Base-by-base conservation (phyloP, 306 rosid genomes). In the Pueraria montana region DNA sequence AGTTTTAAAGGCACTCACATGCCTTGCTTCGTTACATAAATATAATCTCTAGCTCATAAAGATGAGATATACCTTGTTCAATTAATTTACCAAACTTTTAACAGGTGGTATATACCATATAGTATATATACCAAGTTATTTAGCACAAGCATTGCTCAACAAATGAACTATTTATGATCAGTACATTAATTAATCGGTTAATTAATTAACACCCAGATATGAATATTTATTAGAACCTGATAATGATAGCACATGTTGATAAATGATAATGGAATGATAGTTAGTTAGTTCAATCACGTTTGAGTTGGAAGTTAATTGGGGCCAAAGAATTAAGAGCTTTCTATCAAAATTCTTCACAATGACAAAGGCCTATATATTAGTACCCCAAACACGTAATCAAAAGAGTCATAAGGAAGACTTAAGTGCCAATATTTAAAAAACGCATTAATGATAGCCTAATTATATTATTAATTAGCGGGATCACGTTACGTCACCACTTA, bases 1-100 rank as follows among this genome's bases (percentile, higher is more conserved):
- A 13, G 86, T 67, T 86, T 67, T 79, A 43, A 79, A 82, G 76
- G 79, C 82, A 6, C 3, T 59, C 86, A 74, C 89, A 82, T 86
- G 89, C 40, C 68, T 74, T 74, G 78, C 48, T 82, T 74, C 46
- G 17, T 23, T 56, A 10, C 16, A 52, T 46, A 30, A 30, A 30
- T 30, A 30, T 30, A 72, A 12, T 40, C 30, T 62, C 21, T 17
- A 23, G 63, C 23, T 20, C 73, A 53, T 55, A n/a, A 5, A 49
- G 7, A 32, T 26, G 18, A 42, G n/a, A 70, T 23, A 13, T 17
- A n/a, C 17, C 65, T 40, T 30, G 34, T 45, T 26, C 70, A 50
- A 50, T 82, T 68, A 36, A 56, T 72, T 82, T 18, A 34, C 20
- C 63, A 43, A 40, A 18, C 59, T 59, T 20, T 59, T 20, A 34